Evolutionary conservation across 1,284 basidiomycete species (phyloP).

Genomic region (Trametes polyzona): DNA sequence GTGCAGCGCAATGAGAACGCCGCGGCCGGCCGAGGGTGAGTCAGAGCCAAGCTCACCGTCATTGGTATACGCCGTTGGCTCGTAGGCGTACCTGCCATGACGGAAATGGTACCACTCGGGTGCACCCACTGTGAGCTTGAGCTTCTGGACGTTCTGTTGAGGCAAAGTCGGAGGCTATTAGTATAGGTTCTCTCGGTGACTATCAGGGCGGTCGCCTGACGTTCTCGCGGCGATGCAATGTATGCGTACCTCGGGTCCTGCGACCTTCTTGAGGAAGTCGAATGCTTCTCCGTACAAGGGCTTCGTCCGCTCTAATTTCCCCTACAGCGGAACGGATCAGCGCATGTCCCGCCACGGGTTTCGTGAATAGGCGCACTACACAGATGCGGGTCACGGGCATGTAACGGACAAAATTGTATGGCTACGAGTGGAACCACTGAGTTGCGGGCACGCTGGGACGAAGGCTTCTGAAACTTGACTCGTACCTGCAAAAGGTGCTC

Average conservation of each 20-base stretch:
- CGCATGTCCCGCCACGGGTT: background rate
- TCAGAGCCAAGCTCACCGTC: slow-evolving; percentile 57
- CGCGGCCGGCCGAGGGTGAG: too few relatives aligned
- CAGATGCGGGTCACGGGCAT: slow-evolving; percentile 15
- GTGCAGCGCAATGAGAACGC: background rate
- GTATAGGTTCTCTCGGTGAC: slow-evolving; percentile 14
- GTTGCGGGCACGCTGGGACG: background rate
- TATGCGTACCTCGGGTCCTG: slow-evolving; percentile 49
- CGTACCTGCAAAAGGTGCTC: slow-evolving; percentile 13
- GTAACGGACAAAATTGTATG: slow-evolving; percentile 19
- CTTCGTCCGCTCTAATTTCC: slow-evolving; percentile 60
- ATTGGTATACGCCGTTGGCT: slow-evolving; percentile 57
- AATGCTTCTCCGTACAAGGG: slow-evolving; percentile 66
- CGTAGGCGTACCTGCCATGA: slow-evolving; percentile 59
- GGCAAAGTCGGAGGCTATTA: background rate
- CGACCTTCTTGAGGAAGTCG: slow-evolving; percentile 56
- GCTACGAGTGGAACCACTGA: background rate
- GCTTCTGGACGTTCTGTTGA: slow-evolving; percentile 55
- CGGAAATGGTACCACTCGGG: slow-evolving; percentile 78
- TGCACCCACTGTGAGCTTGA: slow-evolving; percentile 76
- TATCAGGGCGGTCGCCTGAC: background rate
- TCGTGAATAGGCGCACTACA: background rate
- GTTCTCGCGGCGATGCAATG: background rate
- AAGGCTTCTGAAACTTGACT: background rate
- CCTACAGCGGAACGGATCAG: slow-evolving; percentile 38